These are phyloP conservation scores for Sphaerulina vaccinii DNA, from an alignment of 2,329 filamentous ascomycete genomes.

Conservation along the genomic window DNA sequence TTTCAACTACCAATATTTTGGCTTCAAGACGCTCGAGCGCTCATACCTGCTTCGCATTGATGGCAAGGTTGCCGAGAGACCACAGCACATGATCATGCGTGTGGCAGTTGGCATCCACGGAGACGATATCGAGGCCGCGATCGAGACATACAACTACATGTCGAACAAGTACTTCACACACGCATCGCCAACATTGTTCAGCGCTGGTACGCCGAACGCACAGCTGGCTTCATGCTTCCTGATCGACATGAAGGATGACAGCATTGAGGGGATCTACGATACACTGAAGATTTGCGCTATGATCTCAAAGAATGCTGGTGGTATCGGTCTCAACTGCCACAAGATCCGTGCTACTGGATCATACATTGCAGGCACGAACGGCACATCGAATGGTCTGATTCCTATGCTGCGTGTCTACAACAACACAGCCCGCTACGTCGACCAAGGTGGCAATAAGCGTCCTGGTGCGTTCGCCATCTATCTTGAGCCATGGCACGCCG, in stretches of 20 bases:
- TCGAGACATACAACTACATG: slow-evolving; percentile 99
- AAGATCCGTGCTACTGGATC: slow-evolving; percentile 95
- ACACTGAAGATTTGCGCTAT: slow-evolving; percentile 98
- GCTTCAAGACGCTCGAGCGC: slow-evolving; percentile 97
- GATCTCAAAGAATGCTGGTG: slow-evolving; percentile 99
- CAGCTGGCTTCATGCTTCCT: slow-evolving; percentile 98
- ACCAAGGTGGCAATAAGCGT: slow-evolving; percentile 98
- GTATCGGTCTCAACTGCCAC: slow-evolving; percentile 95
- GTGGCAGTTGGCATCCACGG: slow-evolving; percentile 96
- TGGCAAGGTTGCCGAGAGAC: slow-evolving; percentile 93
- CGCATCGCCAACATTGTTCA: slow-evolving; percentile 96
- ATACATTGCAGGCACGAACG: slow-evolving; percentile 97
- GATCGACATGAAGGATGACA: slow-evolving; percentile 99
- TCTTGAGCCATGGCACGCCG: slow-evolving; percentile 97
- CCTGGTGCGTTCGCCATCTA: slow-evolving; percentile 98
- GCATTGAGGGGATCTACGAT: slow-evolving; percentile 98
- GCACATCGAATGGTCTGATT: slow-evolving; percentile 93
- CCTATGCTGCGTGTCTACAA: slow-evolving; percentile 99
- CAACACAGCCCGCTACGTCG: slow-evolving; percentile 97
- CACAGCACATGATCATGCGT: slow-evolving; percentile 99
- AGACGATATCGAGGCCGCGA: slow-evolving; percentile 86
- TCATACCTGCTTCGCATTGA: slow-evolving; percentile 95
- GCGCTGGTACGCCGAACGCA: slow-evolving; percentile 89
- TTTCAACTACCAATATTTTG: slow-evolving; percentile 99
- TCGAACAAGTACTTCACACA: slow-evolving; percentile 98